phyloP scores from a whole-genome alignment of 768 basidiomycete genomes.

The Phlebiopsis flavidoalba region DNA sequence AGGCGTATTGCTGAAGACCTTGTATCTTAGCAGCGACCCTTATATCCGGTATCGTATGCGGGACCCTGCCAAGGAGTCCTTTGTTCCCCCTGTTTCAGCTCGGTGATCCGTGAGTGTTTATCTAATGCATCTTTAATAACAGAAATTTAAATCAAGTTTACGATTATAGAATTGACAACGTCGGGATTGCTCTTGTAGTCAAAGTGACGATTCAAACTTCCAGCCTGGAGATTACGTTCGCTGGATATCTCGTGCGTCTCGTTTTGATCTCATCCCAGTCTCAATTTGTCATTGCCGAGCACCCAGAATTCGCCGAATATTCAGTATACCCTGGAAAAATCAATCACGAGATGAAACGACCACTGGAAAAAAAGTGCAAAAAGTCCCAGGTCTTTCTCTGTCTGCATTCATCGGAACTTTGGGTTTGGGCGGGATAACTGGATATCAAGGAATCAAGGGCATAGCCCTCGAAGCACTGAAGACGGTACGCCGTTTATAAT shows the following conservation, averaged over 20 bases:
- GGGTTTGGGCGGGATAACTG: slow-evolving; percentile 18
- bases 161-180: neutral
- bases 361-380: slow-evolving; percentile 1
- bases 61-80: neutral
- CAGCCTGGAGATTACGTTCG: slow-evolving; percentile 2
- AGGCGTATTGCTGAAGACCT: slow-evolving; percentile 13
- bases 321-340: slow-evolving; percentile 5
- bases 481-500: slow-evolving; percentile 25
- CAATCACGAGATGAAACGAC: neutral
- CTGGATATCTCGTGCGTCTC: neutral
- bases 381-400: neutral
- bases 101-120: slow-evolving; percentile 1
- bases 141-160: neutral
- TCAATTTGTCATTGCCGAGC: neutral
- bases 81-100: neutral
- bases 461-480: slow-evolving; percentile 25
- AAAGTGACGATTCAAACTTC: slow-evolving; percentile 1
- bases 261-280: neutral
- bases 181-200: neutral
- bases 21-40: slow-evolving; percentile 14
- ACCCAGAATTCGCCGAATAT: slow-evolving; percentile 7
- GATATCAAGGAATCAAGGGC: slow-evolving; percentile 33
- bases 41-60: slow-evolving; percentile 12
- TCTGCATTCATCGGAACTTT: slow-evolving; percentile 1
- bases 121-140: neutral